Evolutionary conservation across 371 early-diverging fungal genomes (phyloP).

Genomic region (Gilbertella persicaria): DNA sequence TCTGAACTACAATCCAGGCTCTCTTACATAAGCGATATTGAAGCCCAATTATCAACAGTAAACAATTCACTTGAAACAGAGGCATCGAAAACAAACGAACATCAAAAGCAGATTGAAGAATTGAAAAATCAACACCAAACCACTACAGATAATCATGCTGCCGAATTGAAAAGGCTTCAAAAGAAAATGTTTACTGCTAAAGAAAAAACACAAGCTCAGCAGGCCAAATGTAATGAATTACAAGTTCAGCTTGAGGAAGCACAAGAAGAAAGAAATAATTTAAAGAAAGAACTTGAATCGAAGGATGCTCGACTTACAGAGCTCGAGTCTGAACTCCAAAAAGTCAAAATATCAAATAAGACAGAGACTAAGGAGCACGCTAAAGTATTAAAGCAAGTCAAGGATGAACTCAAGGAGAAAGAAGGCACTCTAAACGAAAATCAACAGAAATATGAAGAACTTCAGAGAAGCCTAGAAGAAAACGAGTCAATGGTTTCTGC

Average conservation of each 20-base stretch:
- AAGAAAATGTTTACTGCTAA: constrained; percentile 3
- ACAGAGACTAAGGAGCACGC: too few species aligned
- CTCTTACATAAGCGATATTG: too few species aligned
- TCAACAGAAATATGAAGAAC: too few species aligned
- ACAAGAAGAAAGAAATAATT: background rate
- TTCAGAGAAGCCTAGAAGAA: too few species aligned
- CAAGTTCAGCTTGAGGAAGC: background rate
- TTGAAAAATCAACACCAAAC: constrained; percentile 3
- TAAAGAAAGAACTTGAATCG: background rate
- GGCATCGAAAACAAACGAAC: background rate
- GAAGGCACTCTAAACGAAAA: too few species aligned
- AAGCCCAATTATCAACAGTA: too few species aligned
- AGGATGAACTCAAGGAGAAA: too few species aligned
- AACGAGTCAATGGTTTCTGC: too few species aligned
- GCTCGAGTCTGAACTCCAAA: background rate
- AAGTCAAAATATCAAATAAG: background rate
- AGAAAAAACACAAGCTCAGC: background rate
- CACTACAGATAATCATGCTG: background rate
- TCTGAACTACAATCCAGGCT: too few species aligned
- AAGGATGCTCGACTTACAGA: background rate
- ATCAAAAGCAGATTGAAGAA: background rate
- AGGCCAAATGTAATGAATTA: background rate
- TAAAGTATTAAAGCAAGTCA: too few species aligned
- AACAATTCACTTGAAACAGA: constrained; percentile 1
- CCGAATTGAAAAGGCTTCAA: background rate